Evolutionary conservation across 2,329 filamentous ascomycete species (phyloP), one percentile per base, ranked within the genome.

Genomic region (Diplodia seriata): DNA sequence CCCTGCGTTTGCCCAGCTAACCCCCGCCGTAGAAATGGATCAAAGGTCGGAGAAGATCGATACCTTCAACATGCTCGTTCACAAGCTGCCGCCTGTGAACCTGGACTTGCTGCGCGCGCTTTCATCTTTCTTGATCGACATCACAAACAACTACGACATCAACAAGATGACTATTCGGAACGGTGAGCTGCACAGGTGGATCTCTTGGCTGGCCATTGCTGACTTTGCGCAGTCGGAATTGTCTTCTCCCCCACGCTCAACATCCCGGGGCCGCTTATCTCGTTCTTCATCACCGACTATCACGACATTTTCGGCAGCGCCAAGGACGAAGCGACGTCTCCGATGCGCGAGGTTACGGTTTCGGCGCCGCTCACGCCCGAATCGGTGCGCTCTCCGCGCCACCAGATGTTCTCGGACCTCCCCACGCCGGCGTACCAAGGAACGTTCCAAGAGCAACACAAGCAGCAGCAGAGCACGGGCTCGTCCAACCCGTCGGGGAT

Each of bases 141-240:
- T 99, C 73, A 93, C 97, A 75, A 93, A 95, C 79, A 93, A 97
- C 73, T 85, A 93, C 7, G 90, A 92, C 73, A 84, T 91, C 70
- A 99, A 99, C 83, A 98, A 97, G 84, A 99, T 99, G 95, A 97
- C 92, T 12, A 92, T 97, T 65, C 90, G 94, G 72, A 99, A 99
- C 75, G 82, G 79, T 81, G 73, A 76, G 79, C 72, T 11, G 23
- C 31, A 38, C 56, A 8, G 18, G 18, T 3, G 2, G 26, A 3
- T 5, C 4, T 15, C 12, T 7, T 18, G 18, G 11, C 20, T n/a
- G 9, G 9, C 14, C 3, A 36, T 6, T 38, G 20, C 47, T 67
- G 29, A 61, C 18, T 7, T 43, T 5, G 2, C n/a, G 40, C 70
- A 81, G 92, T 99, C 66, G 94, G 95, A 71, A 98, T 99, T 73